A percentile compares a stretch with the other conserved stretches of the same genome.
These are phyloP conservation scores for Allium fistulosum DNA, from an alignment of 106 monocot species.

Conservation along the genomic window DNA sequence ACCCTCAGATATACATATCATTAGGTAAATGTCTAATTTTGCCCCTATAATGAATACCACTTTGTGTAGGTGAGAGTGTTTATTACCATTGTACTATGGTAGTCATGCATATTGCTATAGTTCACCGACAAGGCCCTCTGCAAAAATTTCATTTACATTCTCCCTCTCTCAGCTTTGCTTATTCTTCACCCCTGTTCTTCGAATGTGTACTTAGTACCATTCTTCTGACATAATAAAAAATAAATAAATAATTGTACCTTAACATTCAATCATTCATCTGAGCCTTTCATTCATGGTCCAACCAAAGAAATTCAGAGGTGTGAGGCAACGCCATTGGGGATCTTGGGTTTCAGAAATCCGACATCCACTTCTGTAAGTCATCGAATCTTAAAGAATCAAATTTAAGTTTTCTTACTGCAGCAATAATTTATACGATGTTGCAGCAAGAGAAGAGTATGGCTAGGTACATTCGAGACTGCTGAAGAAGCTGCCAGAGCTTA, in stretches of 20 bases:
- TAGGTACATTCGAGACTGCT: slow-evolving; percentile 88
- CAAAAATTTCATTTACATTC: neutral
- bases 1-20: too few relatives aligned
- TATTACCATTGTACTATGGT: slow-evolving; percentile 34
- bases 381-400: neutral
- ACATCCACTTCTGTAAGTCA: slow-evolving; percentile 91
- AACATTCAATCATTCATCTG: neutral
- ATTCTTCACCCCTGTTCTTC: neutral
- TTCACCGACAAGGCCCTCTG: slow-evolving; percentile 29
- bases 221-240: slow-evolving; percentile 3
- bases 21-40: too few relatives aligned
- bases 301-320: slow-evolving; percentile 95
- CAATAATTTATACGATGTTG: neutral
- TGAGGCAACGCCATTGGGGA: slow-evolving; percentile 98
- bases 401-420: neutral
- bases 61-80: slow-evolving; percentile 33
- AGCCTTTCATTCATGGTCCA: slow-evolving; percentile 51
- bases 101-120: slow-evolving; percentile 15
- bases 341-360: slow-evolving; percentile 99
- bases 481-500: slow-evolving; percentile 95
- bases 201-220: neutral
- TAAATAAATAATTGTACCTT: too few relatives aligned
- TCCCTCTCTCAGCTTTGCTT: neutral
- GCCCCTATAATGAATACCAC: neutral
- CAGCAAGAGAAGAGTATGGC: slow-evolving; percentile 88